These are phyloP conservation scores for Penicillium digitatum DNA, from an alignment of 2,329 filamentous ascomycete species.

Conservation along the genomic window DNA sequence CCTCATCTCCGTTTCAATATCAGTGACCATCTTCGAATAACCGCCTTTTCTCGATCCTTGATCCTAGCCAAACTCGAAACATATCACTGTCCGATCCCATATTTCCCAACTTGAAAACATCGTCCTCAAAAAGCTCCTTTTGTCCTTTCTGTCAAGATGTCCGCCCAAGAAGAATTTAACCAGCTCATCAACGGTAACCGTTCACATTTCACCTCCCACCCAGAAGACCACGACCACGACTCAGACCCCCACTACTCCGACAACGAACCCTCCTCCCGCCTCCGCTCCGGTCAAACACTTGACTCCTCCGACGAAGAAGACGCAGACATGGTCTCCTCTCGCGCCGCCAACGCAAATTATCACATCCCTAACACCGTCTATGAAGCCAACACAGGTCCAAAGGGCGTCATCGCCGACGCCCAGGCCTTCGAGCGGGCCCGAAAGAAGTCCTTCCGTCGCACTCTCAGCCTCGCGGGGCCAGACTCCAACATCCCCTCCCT, in stretches of 20 bases:
- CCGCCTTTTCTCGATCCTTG: not conserved
- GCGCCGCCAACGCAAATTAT: constrained; percentile 35
- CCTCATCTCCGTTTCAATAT: constrained; percentile 19
- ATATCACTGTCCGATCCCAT: not conserved
- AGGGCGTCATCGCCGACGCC: constrained; percentile 51
- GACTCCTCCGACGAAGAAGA: constrained; percentile 36
- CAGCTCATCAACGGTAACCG: constrained; percentile 39
- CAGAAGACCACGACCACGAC: constrained; percentile 40
- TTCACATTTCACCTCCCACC: constrained; percentile 37
- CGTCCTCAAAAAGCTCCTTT: constrained; percentile 3
- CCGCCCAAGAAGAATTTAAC: constrained; percentile 48
- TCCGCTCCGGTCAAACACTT: constrained; percentile 13
- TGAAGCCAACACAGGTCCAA: constrained; percentile 50
- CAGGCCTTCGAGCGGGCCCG: constrained; percentile 48
- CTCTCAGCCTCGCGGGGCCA: constrained; percentile 34
- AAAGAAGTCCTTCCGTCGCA: constrained; percentile 46
- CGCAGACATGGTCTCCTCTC: constrained; percentile 34
- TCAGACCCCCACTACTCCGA: constrained; percentile 27
- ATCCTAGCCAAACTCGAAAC: not conserved
- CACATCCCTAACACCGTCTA: constrained; percentile 45
- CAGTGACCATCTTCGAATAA: constrained; percentile 10
- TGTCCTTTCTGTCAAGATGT: constrained; percentile 35
- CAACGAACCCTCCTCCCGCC: constrained; percentile 20
- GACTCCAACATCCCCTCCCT: constrained; percentile 27
- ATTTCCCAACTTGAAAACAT: constrained; percentile 11